Evolutionary conservation across 345 rosid species (phyloP).

Genomic region (Passiflora organensis): DNA sequence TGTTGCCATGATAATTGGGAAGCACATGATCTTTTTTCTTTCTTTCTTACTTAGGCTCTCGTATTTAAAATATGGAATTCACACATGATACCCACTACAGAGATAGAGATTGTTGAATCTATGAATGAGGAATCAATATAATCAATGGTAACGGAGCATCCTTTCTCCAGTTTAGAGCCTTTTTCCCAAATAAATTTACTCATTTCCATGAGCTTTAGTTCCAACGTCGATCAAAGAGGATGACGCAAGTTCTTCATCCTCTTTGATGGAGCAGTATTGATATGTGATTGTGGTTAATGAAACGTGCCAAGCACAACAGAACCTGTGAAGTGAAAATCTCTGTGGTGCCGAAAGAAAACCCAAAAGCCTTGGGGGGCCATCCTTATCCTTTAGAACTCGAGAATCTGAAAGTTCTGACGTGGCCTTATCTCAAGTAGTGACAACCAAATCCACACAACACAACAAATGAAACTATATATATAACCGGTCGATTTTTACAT

Average conservation of each 20-base stretch:
- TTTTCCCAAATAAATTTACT: too few species aligned
- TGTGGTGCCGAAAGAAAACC: too few species aligned
- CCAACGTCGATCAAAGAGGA: neutral
- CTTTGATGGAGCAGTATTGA: too few species aligned
- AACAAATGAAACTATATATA: too few species aligned
- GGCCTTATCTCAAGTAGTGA: conserved; percentile 40
- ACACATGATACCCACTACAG: too few species aligned
- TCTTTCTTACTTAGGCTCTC: neutral
- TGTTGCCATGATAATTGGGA: neutral
- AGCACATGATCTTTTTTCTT: neutral
- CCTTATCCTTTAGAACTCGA: conserved; percentile 31
- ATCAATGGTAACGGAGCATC: neutral
- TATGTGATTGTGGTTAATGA: neutral
- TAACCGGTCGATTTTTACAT: too few species aligned
- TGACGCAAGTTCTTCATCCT: neutral
- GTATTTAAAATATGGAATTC: neutral
- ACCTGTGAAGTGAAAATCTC: too few species aligned
- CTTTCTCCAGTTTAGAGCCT: neutral
- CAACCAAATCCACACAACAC: conserved; percentile 3
- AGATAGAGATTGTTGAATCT: too few species aligned
- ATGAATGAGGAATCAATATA: too few species aligned
- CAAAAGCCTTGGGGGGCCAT: conserved; percentile 19
- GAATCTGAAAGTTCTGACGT: conserved; percentile 33
- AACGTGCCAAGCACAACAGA: too few species aligned
- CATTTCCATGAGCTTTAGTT: too few species aligned